Conservation (phyloP, 164 flowering plant genomes). For the grape (Vitis vinifera) region ASM3070453v1 NC_081810.1:1633501-1634000, state of each 20-base stretch:
- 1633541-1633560: constrained; percentile 37
- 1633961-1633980: constrained; percentile 2
- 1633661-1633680: constrained; percentile 88
- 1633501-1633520: no score
- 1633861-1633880: constrained; percentile 89
- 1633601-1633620: constrained; percentile 51
- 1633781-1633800: constrained; percentile 78
- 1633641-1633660: constrained; percentile 75
- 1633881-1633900: constrained; percentile 16
- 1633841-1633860: constrained; percentile 46
- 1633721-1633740: constrained; percentile 64
- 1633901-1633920: background rate
- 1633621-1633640: constrained; percentile 37
- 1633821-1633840: constrained; percentile 52
- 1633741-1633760: constrained; percentile 89
- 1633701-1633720: constrained; percentile 56
- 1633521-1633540: no score
- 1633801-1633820: constrained; percentile 74
- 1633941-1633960: background rate
- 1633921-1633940: background rate
- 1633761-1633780: constrained; percentile 77
- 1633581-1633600: constrained; percentile 53
- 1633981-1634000: constrained; percentile 17
- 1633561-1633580: constrained; percentile 63
- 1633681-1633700: constrained; percentile 80